Evolutionary conservation across 345 rosid species (phyloP).

Genomic region (Syzygium aqueum): DNA sequence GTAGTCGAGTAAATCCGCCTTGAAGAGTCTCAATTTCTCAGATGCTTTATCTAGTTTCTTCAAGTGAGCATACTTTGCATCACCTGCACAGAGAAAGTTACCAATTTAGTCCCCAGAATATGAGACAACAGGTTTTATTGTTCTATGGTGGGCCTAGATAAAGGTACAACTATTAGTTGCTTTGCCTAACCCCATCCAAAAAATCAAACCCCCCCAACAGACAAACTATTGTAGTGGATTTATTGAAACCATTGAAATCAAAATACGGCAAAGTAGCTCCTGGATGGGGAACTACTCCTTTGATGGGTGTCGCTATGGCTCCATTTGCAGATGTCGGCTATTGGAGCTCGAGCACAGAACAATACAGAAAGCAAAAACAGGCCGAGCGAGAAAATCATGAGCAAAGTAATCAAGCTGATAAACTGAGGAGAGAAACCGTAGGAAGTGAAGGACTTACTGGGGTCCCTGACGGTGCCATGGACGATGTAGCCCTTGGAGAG

Average conservation of each 20-base stretch:
- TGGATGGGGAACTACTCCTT: too few species aligned
- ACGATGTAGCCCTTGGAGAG: conserved; percentile 15
- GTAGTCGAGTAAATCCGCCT: conserved; percentile 23
- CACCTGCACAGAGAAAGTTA: conserved; percentile 1
- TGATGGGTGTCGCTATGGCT: too few species aligned
- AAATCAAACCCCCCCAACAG: neutral
- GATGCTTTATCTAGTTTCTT: conserved; percentile 12
- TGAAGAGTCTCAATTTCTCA: conserved; percentile 22
- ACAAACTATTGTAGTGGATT: neutral
- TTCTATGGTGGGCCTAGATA: neutral
- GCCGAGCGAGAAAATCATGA: neutral
- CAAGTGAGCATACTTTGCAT: conserved; percentile 17
- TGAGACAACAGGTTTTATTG: neutral
- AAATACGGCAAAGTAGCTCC: too few species aligned
- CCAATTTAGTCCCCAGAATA: neutral
- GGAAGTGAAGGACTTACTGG: neutral
- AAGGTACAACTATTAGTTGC: neutral
- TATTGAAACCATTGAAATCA: too few species aligned
- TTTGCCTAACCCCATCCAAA: neutral
- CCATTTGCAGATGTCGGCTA: neutral
- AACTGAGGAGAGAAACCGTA: neutral
- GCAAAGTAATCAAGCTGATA: neutral
- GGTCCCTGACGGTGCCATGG: conserved; percentile 19
- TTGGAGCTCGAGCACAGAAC: neutral
- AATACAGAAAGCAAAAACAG: neutral